Evolutionary conservation across 208 protist species (phyloP).

Genomic region (Crithidia brevicula): DNA sequence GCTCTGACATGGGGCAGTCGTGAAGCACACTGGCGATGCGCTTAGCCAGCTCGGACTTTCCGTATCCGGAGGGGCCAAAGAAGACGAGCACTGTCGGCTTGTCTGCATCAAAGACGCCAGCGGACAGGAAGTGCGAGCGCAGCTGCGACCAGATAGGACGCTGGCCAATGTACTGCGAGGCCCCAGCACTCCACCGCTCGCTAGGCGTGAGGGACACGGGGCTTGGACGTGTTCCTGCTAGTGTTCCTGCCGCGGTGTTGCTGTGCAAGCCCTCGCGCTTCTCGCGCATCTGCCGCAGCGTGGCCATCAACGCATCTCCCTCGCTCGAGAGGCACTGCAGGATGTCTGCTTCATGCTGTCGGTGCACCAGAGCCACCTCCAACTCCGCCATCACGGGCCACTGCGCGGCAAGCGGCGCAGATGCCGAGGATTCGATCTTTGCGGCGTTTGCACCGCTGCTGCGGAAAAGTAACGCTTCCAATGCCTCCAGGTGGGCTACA

Average conservation of each 20-base stretch:
- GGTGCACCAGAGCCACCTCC: conserved; percentile 45
- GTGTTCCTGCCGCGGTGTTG: background rate
- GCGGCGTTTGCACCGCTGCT: background rate
- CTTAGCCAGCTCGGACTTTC: conserved; percentile 84
- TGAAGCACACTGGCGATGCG: conserved; percentile 71
- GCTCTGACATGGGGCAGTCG: conserved; percentile 32
- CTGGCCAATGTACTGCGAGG: conserved; percentile 80
- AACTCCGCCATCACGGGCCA: conserved; percentile 41
- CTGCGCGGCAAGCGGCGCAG: conserved; percentile 6
- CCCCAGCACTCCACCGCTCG: conserved; percentile 48
- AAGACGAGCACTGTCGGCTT: conserved; percentile 86
- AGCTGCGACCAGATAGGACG: conserved; percentile 61
- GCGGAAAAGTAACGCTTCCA: conserved; percentile 26
- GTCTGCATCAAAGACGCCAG: conserved; percentile 62
- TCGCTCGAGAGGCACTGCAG: conserved; percentile 24
- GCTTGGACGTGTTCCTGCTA: background rate
- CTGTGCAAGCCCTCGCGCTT: conserved; percentile 2
- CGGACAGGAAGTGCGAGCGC: conserved; percentile 58
- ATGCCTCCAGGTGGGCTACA: conserved; percentile 35
- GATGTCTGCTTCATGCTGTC: conserved; percentile 58
- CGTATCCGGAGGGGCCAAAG: conserved; percentile 86
- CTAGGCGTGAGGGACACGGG: background rate
- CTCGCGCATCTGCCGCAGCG: conserved; percentile 24
- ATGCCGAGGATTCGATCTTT: background rate
- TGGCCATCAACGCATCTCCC: conserved; percentile 14